phyloP scores from a whole-genome alignment of 2,329 filamentous ascomycete species.

The Paraphaeosphaeria minitans region DNA sequence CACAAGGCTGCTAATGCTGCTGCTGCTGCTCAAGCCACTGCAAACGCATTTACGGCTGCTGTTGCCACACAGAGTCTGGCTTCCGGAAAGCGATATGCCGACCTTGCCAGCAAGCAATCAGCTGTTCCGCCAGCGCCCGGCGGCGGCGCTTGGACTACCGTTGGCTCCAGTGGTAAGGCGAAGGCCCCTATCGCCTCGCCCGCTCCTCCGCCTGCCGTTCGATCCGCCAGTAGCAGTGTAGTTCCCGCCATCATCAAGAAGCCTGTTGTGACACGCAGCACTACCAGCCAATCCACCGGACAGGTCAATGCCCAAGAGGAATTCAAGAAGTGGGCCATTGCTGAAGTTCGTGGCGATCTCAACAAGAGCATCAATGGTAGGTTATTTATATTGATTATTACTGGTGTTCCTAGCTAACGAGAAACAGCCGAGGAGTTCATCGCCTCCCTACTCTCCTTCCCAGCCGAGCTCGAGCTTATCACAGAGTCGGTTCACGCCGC shows the following conservation, averaged over 20 bases:
- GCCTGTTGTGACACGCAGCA: slow-evolving; percentile 57
- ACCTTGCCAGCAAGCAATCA: slow-evolving; percentile 81
- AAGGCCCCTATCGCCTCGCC: slow-evolving; percentile 71
- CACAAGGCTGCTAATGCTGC: no score
- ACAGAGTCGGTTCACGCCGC: slow-evolving; percentile 87
- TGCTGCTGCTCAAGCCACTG: slow-evolving; percentile 56
- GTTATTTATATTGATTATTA: slow-evolving; percentile 23
- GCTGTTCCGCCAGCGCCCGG: slow-evolving; percentile 50
- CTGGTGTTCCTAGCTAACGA: slow-evolving; percentile 21
- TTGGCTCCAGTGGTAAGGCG: slow-evolving; percentile 90
- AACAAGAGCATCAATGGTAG: slow-evolving; percentile 70
- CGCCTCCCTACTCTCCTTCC: slow-evolving; percentile 73
- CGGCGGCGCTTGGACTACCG: slow-evolving; percentile 83
- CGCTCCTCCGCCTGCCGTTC: slow-evolving; percentile 52
- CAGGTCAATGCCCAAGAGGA: slow-evolving; percentile 78
- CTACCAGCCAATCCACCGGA: slow-evolving; percentile 49
- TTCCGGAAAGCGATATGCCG: slow-evolving; percentile 86
- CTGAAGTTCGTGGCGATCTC: slow-evolving; percentile 76
- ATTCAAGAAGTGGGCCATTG: slow-evolving; percentile 89
- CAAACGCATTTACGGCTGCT: slow-evolving; percentile 51
- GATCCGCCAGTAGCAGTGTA: slow-evolving; percentile 55
- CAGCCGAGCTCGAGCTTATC: slow-evolving; percentile 78
- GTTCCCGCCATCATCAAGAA: slow-evolving; percentile 56
- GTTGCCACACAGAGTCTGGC: slow-evolving; percentile 50
- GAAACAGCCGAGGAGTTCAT: slow-evolving; percentile 78